Base-by-base conservation (phyloP, 495 filamentous ascomycete genomes). In the Amphirosellinia nigrospora region DNA sequence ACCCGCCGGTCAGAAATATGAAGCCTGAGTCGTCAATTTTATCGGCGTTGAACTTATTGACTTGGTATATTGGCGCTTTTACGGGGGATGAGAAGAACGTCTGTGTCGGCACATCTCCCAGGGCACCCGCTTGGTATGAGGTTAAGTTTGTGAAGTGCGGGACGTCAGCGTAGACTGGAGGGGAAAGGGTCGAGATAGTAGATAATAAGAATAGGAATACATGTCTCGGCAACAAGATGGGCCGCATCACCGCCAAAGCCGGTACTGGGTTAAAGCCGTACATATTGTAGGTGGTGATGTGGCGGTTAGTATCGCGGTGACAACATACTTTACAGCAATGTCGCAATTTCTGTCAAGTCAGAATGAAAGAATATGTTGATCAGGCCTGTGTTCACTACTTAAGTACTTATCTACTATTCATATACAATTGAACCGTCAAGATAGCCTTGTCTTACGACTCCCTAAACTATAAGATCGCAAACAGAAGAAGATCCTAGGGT, bases 1-100 rank as follows among this genome's bases (percentile, higher is more conserved):
- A 65, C 45, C 60, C 60, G 13, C 61, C 60, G 3, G 60, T 59
- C 19, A 70, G 16, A 50, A 70, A 70, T 28, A 70, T 36, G 50
- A 56, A 70, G 13, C 60, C 46, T 4, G 69, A 52, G 50, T 39
- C 34, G 23, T 65, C 69, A 21, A 60, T 46, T 38, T 30, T 61
- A 39, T 28, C 52, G 9, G 52, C 32, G 19, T 70, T 41, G 23
- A 64, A 39, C 15, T 43, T 38, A 45, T 70, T 70, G 21, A 70
- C 62, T 32, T 65, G 62, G 50, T 64, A 56, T 38, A 70, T 16
- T 11, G 69, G 69, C 4, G 61, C 69, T 32, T 34, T 39, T 16
- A 70, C 26, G 23, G 50, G 45, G 10, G 61, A 65, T n/a, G 69
- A 70, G 30, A 64, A 41, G 39, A 70, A 70, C 9, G 46, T 58